These are phyloP conservation scores for Chaetomiaceae sp. DNA, from an alignment of 2,329 filamentous ascomycete species.

Conservation along the genomic window DNA sequence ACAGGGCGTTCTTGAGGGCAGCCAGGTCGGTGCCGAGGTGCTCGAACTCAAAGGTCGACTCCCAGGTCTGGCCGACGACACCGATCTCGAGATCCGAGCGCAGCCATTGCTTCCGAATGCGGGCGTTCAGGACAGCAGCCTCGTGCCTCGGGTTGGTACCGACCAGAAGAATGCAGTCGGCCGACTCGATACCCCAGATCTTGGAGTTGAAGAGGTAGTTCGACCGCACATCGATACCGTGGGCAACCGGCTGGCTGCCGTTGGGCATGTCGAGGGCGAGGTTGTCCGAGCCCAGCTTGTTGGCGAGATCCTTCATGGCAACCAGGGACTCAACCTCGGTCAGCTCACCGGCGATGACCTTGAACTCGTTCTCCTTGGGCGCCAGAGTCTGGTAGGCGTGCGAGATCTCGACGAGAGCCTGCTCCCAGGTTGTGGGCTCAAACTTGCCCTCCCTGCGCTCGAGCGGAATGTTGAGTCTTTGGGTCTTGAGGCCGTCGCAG, in stretches of 20 bases:
- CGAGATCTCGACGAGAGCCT: slow-evolving; percentile 82
- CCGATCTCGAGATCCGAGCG: slow-evolving; percentile 91
- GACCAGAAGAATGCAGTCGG: slow-evolving; percentile 85
- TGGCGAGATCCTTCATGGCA: slow-evolving; percentile 94
- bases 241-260: slow-evolving; percentile 77
- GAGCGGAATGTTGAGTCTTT: slow-evolving; percentile 87
- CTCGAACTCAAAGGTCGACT: slow-evolving; percentile 93
- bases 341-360: slow-evolving; percentile 85
- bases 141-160: slow-evolving; percentile 95
- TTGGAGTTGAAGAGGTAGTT: slow-evolving; percentile 97
- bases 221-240: slow-evolving; percentile 87
- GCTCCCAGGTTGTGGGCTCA: slow-evolving; percentile 89
- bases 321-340: slow-evolving; percentile 91
- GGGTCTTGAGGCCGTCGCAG: slow-evolving; percentile 93
- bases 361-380: slow-evolving; percentile 90
- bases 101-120: slow-evolving; percentile 97
- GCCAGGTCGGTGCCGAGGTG: slow-evolving; percentile 77
- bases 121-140: slow-evolving; percentile 89
- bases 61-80: slow-evolving; percentile 83
- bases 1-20: slow-evolving; percentile 77
- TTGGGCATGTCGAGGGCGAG: slow-evolving; percentile 85
- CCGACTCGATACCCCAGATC: slow-evolving; percentile 90
- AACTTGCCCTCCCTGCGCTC: slow-evolving; percentile 88
- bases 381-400: slow-evolving; percentile 73
- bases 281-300: slow-evolving; percentile 95